Percentiles rank a stretch among this genome's conserved stretches.
These are phyloP conservation scores for Diaporthe nobilis DNA, from an alignment of 2,329 filamentous ascomycete species.

Conservation along the genomic window DNA sequence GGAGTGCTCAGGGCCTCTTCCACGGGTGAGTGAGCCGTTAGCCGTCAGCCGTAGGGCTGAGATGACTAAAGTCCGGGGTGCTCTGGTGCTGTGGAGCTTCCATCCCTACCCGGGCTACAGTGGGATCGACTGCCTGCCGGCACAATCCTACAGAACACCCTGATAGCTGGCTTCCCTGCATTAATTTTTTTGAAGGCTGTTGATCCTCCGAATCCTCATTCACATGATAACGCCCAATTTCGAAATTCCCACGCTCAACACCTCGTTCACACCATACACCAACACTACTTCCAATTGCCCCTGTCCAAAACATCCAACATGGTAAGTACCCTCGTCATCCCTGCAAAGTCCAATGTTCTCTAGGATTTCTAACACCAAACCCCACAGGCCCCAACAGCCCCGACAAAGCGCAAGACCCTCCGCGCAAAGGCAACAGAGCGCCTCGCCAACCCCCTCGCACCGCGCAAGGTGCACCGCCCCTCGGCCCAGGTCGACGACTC, in stretches of 20 bases:
- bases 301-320: slow-evolving; percentile 13
- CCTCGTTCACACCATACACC: not conserved
- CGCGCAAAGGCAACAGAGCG: slow-evolving; percentile 69
- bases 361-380: slow-evolving; percentile 8
- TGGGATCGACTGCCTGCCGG: slow-evolving; percentile 32
- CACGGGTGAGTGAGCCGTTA: not conserved
- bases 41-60: slow-evolving; percentile 27
- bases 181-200: slow-evolving; percentile 14
- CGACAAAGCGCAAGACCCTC: slow-evolving; percentile 69
- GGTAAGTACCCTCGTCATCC: slow-evolving; percentile 15
- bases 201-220: slow-evolving; percentile 7
- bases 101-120: slow-evolving; percentile 10
- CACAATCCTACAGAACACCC: slow-evolving; percentile 2
- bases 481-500: slow-evolving; percentile 65
- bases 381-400: slow-evolving; percentile 49
- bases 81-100: slow-evolving; percentile 31
- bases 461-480: slow-evolving; percentile 66
- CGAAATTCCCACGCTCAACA: not conserved
- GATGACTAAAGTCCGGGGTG: slow-evolving; percentile 35
- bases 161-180: not conserved
- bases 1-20: not conserved
- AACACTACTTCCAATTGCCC: not conserved
- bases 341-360: not conserved
- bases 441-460: slow-evolving; percentile 64
- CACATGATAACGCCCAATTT: slow-evolving; percentile 9